phyloP scores from a whole-genome alignment of 2,329 filamentous ascomycete genomes.

The Aspergillus costaricaensis region DNA sequence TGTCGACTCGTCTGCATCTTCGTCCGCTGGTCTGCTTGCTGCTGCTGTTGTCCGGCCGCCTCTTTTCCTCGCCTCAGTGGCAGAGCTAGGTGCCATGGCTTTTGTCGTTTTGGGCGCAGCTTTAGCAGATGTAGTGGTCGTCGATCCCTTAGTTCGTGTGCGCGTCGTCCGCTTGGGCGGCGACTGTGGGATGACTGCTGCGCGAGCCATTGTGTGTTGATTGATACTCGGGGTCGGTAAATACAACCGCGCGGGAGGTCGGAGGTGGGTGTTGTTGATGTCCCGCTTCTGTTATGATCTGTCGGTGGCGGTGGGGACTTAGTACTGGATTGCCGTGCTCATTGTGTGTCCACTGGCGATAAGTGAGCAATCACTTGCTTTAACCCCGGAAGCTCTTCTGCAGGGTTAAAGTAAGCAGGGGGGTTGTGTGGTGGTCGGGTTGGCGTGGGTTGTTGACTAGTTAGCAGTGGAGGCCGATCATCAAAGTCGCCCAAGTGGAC shows the following conservation, averaged over 20 bases:
- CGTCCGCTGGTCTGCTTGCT: constrained; percentile 8
- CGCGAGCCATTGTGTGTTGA: constrained; percentile 25
- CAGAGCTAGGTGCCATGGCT: constrained; percentile 13
- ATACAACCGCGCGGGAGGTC: background rate
- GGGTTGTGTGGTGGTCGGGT: background rate
- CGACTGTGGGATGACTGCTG: constrained; percentile 28
- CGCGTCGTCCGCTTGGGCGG: constrained; percentile 25
- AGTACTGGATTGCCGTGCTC: constrained; percentile 1
- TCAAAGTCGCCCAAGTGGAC: background rate
- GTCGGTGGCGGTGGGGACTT: background rate
- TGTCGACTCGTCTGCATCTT: constrained; percentile 25
- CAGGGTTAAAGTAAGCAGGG: constrained; percentile 1
- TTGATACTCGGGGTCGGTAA: background rate
- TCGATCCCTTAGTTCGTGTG: constrained; percentile 19
- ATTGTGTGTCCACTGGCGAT: constrained; percentile 9
- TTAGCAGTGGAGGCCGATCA: background rate
- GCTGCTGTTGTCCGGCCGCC: constrained; percentile 12
- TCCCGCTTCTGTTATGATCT: background rate
- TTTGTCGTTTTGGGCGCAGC: constrained; percentile 15
- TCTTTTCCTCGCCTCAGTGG: constrained; percentile 18
- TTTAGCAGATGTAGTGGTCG: constrained; percentile 16
- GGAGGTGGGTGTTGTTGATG: background rate
- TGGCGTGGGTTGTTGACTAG: background rate
- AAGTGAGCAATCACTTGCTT: background rate
- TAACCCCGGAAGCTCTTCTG: background rate